Evolutionary conservation across 2,329 filamentous ascomycete species (phyloP).

Genomic region (Aspergillus japonicus): DNA sequence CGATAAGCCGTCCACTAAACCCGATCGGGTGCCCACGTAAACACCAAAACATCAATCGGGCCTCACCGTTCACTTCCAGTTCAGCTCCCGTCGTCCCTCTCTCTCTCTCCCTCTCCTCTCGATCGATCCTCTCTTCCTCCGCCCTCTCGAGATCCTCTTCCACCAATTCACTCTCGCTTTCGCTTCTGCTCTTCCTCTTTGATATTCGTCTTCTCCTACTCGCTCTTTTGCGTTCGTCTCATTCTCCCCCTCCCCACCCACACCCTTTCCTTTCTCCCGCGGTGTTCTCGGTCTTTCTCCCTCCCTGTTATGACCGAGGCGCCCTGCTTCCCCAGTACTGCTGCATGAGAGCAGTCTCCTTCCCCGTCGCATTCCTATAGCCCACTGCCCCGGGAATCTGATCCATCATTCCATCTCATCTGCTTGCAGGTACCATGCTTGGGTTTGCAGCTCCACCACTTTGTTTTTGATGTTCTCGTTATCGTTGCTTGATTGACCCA

Average conservation of each 20-base stretch:
- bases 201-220: neutral
- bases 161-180: constrained; percentile 10
- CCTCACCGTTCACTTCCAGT: constrained; percentile 32
- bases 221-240: constrained; percentile 10
- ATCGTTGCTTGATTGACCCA: constrained; percentile 5
- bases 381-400: neutral
- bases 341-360: neutral
- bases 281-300: constrained; percentile 2
- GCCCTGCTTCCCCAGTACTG: neutral
- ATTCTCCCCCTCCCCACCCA: constrained; percentile 5
- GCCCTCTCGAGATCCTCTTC: neutral
- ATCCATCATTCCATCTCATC: constrained; percentile 6
- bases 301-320: constrained; percentile 4
- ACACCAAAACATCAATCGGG: constrained; percentile 37
- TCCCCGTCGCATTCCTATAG: neutral
- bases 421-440: constrained; percentile 13
- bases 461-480: constrained; percentile 9
- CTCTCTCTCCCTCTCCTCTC: constrained; percentile 14
- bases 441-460: constrained; percentile 9
- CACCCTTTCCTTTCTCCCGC: constrained; percentile 10
- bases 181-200: constrained; percentile 4
- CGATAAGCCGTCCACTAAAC: constrained; percentile 41
- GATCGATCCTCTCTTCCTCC: constrained; percentile 10
- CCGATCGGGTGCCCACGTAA: constrained; percentile 38
- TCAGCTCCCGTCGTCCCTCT: constrained; percentile 5